Base-by-base conservation (phyloP, 495 filamentous ascomycete species). In the Mycothermus thermophilus region DNA sequence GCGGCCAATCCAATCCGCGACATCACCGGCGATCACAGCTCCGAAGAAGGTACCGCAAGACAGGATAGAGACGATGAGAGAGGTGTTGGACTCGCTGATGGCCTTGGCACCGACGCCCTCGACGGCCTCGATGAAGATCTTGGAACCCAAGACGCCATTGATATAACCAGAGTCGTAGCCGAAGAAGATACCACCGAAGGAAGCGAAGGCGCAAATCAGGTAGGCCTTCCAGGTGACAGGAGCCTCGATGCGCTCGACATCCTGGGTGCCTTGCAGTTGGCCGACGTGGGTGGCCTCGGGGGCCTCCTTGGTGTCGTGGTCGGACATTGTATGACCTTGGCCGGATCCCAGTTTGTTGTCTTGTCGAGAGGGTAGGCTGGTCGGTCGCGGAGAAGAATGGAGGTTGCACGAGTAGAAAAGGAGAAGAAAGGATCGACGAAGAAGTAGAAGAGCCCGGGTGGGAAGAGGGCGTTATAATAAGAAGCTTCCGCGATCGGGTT, bases 1-100 rank as follows among this genome's bases (percentile, higher is more conserved):
- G 51, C 79, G 75, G 43, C 79, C 79, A 29, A 75, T 63, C 55
- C 58, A 67, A 45, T 84, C 79, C 35, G 79, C 77, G 23, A 81
- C 39, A 42, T 79, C 72, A 59, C 76, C 78, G 18, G 74, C 77
- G 30, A 80, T 66, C 35, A 84, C 51, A 37, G 79, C 76, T 43
- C 79, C 79, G 42, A 82, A 77, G 68, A 84, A 83, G 38, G 79
- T 83, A 47, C 79, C 79, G 45, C 66, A 69, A 18, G 79, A 83
- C 14, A 83, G 68, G 45, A 84, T 80, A 18, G 78, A 80, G 42
- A 74, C 74, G 46, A 80, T 80, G 20, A 83, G 64, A 5, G 74
- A 76, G 43, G 72, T 69, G 47, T 63, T 35, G 12, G 44, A 47
- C 15, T 55, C 47, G 6, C 32, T 46, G 26, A 66, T 27, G 5